Conservation (phyloP, 768 basidiomycete genomes). For the Leccinellum rugosiceps region DNA sequence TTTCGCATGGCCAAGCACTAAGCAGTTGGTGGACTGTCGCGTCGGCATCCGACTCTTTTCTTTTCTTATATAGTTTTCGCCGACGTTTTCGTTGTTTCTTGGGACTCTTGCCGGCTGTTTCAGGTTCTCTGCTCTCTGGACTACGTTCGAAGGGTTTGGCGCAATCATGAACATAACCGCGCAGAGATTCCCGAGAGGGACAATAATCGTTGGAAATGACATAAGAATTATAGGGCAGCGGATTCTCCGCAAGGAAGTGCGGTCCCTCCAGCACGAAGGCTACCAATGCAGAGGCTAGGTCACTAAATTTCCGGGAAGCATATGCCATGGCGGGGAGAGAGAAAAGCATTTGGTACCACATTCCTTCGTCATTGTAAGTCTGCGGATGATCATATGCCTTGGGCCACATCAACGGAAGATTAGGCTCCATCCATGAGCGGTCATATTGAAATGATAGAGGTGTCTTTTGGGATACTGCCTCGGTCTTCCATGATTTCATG, state of each 20-base stretch:
- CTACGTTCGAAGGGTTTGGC: slow-evolving; percentile 7
- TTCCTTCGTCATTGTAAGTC: background rate
- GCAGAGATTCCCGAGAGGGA: background rate
- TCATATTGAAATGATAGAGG: slow-evolving; percentile 22
- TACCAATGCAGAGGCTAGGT: slow-evolving; percentile 28
- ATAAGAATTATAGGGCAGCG: slow-evolving; percentile 16
- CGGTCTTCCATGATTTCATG: slow-evolving; percentile 5
- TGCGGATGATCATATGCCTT: slow-evolving; percentile 27
- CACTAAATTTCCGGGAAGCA: slow-evolving; percentile 4
- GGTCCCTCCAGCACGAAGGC: slow-evolving; percentile 25
- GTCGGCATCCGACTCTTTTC: slow-evolving; percentile 2
- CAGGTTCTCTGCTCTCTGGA: slow-evolving; percentile 4
- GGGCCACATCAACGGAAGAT: slow-evolving; percentile 25
- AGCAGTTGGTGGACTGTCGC: slow-evolving; percentile 1
- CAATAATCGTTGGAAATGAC: slow-evolving; percentile 5
- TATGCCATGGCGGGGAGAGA: slow-evolving; percentile 34
- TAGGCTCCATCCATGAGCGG: slow-evolving; percentile 25
- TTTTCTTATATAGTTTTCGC: background rate
- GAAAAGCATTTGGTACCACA: slow-evolving; percentile 28
- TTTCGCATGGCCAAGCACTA: too few species aligned
- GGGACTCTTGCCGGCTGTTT: background rate
- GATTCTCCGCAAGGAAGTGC: slow-evolving; percentile 4
- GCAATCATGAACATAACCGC: background rate
- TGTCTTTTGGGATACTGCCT: background rate
- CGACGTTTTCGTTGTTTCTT: slow-evolving; percentile 1